phyloP scores from a whole-genome alignment of 371 early-diverging fungal species.

The Phascolomyces articulosus region DNA sequence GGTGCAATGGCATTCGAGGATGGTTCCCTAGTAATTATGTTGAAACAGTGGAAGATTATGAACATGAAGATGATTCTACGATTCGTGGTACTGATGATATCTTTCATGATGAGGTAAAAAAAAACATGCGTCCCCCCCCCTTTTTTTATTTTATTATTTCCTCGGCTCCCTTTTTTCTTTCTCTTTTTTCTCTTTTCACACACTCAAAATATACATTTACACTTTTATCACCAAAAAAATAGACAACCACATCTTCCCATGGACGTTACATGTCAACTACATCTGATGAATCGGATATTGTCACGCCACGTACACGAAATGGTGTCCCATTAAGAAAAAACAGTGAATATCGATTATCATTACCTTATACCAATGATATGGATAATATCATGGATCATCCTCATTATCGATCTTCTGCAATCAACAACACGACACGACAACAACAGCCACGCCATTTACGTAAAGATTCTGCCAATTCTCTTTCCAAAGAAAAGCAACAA shows the following conservation, averaged over 20 bases:
- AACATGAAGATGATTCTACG: slow-evolving; percentile 15
- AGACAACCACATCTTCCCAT: slow-evolving; percentile 4
- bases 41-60: slow-evolving; percentile 47
- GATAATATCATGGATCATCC: neutral
- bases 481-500: neutral
- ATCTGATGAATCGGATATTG: slow-evolving; percentile 18
- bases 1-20: slow-evolving; percentile 67
- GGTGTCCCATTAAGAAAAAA: slow-evolving; percentile 28
- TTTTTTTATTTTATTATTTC: neutral
- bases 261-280: slow-evolving; percentile 6
- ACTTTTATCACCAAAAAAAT: neutral
- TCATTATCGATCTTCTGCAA: too few species aligned
- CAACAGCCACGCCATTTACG: slow-evolving; percentile 2
- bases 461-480: neutral
- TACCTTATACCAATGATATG: slow-evolving; percentile 17
- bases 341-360: slow-evolving; percentile 25
- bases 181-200: neutral
- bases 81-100: neutral
- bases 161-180: neutral
- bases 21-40: slow-evolving; percentile 93
- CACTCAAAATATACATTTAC: neutral
- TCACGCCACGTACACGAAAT: slow-evolving; percentile 11
- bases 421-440: too few species aligned
- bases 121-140: neutral
- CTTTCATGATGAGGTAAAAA: neutral